These are phyloP conservation scores for Skeletonema menzelii DNA, from an alignment of 108 stramenopile species.

Conservation along the genomic window DNA sequence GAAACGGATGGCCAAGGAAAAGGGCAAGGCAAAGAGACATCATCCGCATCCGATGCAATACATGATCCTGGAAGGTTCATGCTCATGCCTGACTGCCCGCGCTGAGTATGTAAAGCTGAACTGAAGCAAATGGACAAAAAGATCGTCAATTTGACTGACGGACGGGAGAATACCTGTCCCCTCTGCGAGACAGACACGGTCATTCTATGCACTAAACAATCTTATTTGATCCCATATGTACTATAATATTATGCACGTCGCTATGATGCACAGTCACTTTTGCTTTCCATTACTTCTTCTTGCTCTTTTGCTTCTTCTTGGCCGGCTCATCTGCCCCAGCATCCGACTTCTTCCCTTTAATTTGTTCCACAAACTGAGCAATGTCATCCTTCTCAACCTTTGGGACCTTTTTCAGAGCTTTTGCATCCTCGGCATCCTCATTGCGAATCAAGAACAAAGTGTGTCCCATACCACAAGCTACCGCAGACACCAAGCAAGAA, in stretches of 20 bases:
- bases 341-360: slow-evolving; percentile 32
- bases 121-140: no score
- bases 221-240: background rate
- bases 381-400: slow-evolving; percentile 41
- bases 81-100: no score
- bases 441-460: slow-evolving; percentile 72
- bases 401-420: slow-evolving; percentile 57
- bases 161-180: no score
- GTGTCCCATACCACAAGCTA: slow-evolving; percentile 85
- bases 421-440: slow-evolving; percentile 66
- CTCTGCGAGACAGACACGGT: no score
- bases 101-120: no score
- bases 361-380: slow-evolving; percentile 27
- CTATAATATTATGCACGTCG: background rate
- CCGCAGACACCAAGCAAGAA: slow-evolving; percentile 49
- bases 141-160: no score
- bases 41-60: no score
- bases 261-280: background rate
- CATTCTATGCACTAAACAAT: no score
- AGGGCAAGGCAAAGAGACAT: no score
- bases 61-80: no score
- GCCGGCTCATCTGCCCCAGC: slow-evolving; percentile 27
- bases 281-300: background rate
- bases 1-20: no score
- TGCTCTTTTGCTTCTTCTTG: slow-evolving; percentile 29